Evolutionary conservation across 1,139 yeast species (phyloP).

Genomic region (Pichia sp.): DNA sequence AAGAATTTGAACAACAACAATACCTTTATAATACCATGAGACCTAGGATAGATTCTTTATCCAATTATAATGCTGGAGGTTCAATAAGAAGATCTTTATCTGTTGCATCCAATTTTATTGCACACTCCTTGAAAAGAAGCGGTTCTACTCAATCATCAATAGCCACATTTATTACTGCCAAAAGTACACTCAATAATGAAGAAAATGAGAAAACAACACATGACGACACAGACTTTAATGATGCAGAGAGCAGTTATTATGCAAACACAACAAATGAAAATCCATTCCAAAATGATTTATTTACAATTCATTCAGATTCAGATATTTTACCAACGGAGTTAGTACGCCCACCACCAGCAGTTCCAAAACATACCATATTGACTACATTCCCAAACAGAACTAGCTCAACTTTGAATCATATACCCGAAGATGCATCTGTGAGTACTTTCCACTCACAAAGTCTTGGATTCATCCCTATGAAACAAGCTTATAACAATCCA

Average conservation of each 20-base stretch:
- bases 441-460: slow-evolving; percentile 16
- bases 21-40: neutral
- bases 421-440: slow-evolving; percentile 24
- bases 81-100: slow-evolving; percentile 27
- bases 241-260: neutral
- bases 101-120: slow-evolving; percentile 25
- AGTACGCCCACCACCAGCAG: slow-evolving; percentile 15
- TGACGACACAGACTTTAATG: neutral
- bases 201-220: neutral
- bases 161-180: slow-evolving; percentile 26
- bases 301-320: slow-evolving; percentile 4
- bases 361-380: slow-evolving; percentile 16
- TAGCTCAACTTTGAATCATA: slow-evolving; percentile 19
- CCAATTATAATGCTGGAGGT: slow-evolving; percentile 9
- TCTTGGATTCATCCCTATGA: slow-evolving; percentile 13
- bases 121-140: slow-evolving; percentile 26
- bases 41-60: neutral
- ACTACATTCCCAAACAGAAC: slow-evolving; percentile 13
- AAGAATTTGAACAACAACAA: slow-evolving; percentile 39
- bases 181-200: slow-evolving; percentile 9
- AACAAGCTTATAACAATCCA: slow-evolving; percentile 2
- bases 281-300: slow-evolving; percentile 11
- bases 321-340: neutral
- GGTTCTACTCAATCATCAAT: slow-evolving; percentile 31
- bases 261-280: slow-evolving; percentile 6